Base-by-base conservation (phyloP, 345 rosid species). In the Bruguiera parviflora region DNA sequence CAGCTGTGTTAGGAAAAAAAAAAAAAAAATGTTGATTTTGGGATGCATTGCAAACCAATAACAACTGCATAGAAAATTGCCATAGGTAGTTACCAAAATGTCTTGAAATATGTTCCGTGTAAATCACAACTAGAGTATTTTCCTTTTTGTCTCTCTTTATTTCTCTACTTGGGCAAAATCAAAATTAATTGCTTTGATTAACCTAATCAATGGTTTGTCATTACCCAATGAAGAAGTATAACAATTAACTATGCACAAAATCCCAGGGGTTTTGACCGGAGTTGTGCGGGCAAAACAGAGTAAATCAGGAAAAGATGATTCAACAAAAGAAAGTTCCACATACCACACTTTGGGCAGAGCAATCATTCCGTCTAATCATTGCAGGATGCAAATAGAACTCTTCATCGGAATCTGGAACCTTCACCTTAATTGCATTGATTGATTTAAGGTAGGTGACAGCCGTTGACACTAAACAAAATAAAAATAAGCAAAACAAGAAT, bases 321-420 rank as follows among this genome's bases (percentile, higher is more conserved):
- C 9, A 55, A 22, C 5, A 55, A 8, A 53, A 21, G 29, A 22
- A 55, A 55, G 11, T 5, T 55, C 24, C 16, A 24, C 81, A 58
- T 88, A 94, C 98, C 95, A 91, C 96, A 68, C 98, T 94, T 77
- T 87, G 91, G 0, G 97, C 95, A 27, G 97, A 94, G 62, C 87
- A 90, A 63, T 94, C 97, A 22, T 94, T 94, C 74, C 97, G 79
- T 78, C 98, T 89, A 33, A 94, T 96, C 2, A 91, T 94, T 39
- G 98, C 97, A 67, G 98, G 97, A 78, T 94, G 96, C 53, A 89
- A 85, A 82, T 85, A 78, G 87, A 94, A 87, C 78, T 88, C 98
- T 72, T 91, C 97, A 0, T 86, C 92, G 77, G 98, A 87, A 71
- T 87, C 87, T 0, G 97, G 98, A 19, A 94, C 97, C 81, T 87